A percentile compares a stretch with the other conserved stretches of the same genome.
Conservation (phyloP, 148 eudicot genomes). For the Amaranthus hypochondriacus region DNA sequence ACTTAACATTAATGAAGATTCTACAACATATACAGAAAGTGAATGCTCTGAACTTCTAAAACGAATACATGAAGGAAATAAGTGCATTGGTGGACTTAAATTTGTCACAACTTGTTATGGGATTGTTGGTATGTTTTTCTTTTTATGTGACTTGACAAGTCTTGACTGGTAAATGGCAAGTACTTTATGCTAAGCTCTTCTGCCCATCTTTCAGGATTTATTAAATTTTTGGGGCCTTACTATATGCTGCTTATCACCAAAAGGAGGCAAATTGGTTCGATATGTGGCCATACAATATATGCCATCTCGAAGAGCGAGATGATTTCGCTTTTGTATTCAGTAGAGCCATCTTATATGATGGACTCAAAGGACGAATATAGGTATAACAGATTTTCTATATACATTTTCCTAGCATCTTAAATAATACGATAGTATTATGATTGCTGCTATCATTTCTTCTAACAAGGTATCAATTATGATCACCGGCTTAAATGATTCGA, state of each 20-base stretch:
- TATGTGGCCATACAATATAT: slow-evolving; percentile 80
- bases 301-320: slow-evolving; percentile 76
- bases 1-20: slow-evolving; percentile 76
- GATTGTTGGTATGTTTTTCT: slow-evolving; percentile 63
- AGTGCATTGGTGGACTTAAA: slow-evolving; percentile 75
- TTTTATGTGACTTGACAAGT: not conserved
- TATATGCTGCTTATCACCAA: slow-evolving; percentile 83
- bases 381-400: slow-evolving; percentile 23
- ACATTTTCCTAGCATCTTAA: not conserved
- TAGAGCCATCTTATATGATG: slow-evolving; percentile 31
- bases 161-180: not conserved
- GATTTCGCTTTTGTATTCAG: slow-evolving; percentile 59
- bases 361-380: slow-evolving; percentile 57
- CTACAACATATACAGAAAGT: slow-evolving; percentile 56
- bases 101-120: slow-evolving; percentile 86
- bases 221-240: slow-evolving; percentile 87
- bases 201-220: slow-evolving; percentile 46
- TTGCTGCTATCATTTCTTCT: too few relatives aligned
- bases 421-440: too few relatives aligned
- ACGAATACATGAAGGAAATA: slow-evolving; percentile 91
- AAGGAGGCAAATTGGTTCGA: slow-evolving; percentile 77
- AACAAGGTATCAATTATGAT: too few relatives aligned
- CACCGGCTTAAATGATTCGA: too few relatives aligned
- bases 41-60: slow-evolving; percentile 75
- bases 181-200: not conserved